Evolutionary conservation across 257 asterid species (phyloP), one percentile per base, ranked within the genome.

Genomic region (Avicennia marina): DNA sequence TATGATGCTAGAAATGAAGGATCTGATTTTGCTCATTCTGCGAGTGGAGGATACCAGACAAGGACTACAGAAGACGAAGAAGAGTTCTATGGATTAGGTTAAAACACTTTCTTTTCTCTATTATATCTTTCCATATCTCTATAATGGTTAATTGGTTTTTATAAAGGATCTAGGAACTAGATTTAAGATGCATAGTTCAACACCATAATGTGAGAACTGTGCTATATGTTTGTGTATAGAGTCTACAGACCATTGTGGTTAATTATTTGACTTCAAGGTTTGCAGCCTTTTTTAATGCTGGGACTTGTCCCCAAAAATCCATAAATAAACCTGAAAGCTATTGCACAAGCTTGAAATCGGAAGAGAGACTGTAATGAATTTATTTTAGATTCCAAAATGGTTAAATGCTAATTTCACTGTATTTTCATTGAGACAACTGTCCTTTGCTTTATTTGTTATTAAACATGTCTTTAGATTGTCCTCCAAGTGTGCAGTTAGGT

Each of bases 51-150:
- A 61, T 58, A 65, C 66, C 70, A 62, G 60, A 67, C 66, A 16
- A 73, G 66, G 56, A 66, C 81, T 57, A 25, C 62, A 33, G 83
- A 75, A 53, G 73, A 76, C 11, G 82, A 85, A 66, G 98, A 90
- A 73, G 94, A 86, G 19, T 93, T 93, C 69, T 93, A 93, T 50
- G 93, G 96, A 58, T 82, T 93, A 62, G 97, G 98, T 90, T 83
- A 71, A 57, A 24, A 44, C 25, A 6, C 49, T 26, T 66, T 50
- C 69, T 58, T 20, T 4, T 49, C 41, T 38, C 48, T 11, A 13
- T 50, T 26, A n/a, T n/a, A 15, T 42, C 38, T 64, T 60, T 49
- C 51, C 15, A 26, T n/a, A 24, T 49, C 16, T 57, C 29, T 16
- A 10, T 39, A 7, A 13, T 22, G 31, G 16, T 38, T 29, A 11